A percentile compares a stretch with the other conserved stretches of the same genome.
Conservation (phyloP, 352 stramenopile species). For the Phytophthora hibernalis region DNA sequence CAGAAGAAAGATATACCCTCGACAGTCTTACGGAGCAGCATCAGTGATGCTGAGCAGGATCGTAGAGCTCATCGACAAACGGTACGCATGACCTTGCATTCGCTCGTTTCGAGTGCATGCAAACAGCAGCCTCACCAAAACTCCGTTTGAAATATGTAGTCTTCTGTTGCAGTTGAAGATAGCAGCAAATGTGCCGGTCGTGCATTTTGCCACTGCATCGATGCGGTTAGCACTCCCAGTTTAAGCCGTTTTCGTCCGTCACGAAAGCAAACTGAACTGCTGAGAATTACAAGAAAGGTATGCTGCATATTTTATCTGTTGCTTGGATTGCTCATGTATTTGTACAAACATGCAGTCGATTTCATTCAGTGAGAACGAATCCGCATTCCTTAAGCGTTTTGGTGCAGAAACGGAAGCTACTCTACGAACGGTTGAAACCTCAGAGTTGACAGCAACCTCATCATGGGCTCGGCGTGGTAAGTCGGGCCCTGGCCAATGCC, state of each 20-base stretch:
- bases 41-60: not conserved
- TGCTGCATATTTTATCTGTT: not conserved
- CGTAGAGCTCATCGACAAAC: slow-evolving; percentile 9
- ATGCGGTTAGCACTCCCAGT: slow-evolving; percentile 13
- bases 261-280: slow-evolving; percentile 43
- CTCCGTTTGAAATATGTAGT: slow-evolving; percentile 13
- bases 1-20: slow-evolving; percentile 21
- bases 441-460: slow-evolving; percentile 14
- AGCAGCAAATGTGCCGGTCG: slow-evolving; percentile 48
- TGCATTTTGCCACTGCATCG: slow-evolving; percentile 59
- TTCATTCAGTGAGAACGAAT: slow-evolving; percentile 65
- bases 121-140: not conserved
- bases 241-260: slow-evolving; percentile 24
- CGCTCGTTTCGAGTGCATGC: not conserved
- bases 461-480: slow-evolving; percentile 17
- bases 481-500: not conserved
- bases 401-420: slow-evolving; percentile 60
- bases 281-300: slow-evolving; percentile 71
- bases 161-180: slow-evolving; percentile 13
- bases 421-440: slow-evolving; percentile 21
- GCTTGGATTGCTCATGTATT: not conserved
- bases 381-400: slow-evolving; percentile 60
- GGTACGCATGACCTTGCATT: slow-evolving; percentile 5
- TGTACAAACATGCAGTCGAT: slow-evolving; percentile 47
- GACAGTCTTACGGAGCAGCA: not conserved